Conservation (phyloP, 2,329 filamentous ascomycete genomes). For the Zalaria obscura region DNA sequence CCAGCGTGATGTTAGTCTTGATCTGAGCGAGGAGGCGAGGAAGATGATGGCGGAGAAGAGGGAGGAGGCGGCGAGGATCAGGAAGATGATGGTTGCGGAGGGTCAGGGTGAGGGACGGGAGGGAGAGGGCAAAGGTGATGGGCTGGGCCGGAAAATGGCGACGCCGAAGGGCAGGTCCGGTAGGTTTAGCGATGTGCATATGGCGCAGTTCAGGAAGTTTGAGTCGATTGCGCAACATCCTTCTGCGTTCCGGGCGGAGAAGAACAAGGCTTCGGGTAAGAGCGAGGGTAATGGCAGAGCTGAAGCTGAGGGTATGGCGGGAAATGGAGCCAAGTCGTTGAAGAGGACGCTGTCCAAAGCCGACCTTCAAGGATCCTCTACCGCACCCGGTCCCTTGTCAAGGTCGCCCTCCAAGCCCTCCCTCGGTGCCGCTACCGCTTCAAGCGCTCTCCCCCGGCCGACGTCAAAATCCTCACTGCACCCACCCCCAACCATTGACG, state of each 20-base stretch:
- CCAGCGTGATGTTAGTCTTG: constrained; percentile 34
- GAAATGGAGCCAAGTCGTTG: constrained; percentile 23
- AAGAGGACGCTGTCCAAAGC: constrained; percentile 47
- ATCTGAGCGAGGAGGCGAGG: constrained; percentile 47
- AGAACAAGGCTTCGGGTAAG: neutral
- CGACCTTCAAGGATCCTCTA: constrained; percentile 35
- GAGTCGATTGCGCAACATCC: constrained; percentile 83
- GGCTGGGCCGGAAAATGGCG: constrained; percentile 55
- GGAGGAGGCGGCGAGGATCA: constrained; percentile 57
- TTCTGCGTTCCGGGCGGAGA: constrained; percentile 55
- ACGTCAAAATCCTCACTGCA: constrained; percentile 15
- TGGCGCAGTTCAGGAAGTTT: constrained; percentile 92
- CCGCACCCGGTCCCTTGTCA: too few relatives aligned
- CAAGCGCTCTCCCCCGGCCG: constrained; percentile 27
- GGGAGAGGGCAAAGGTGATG: constrained; percentile 4
- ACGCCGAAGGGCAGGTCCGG: constrained; percentile 62
- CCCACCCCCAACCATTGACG: constrained; percentile 12
- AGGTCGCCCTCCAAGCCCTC: too few relatives aligned
- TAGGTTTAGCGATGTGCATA: constrained; percentile 74
- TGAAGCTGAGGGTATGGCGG: too few relatives aligned
- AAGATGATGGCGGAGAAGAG: constrained; percentile 52
- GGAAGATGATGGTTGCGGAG: constrained; percentile 50
- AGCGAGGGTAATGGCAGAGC: too few relatives aligned
- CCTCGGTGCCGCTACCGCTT: too few relatives aligned
- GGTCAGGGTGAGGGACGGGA: constrained; percentile 33